phyloP scores from a whole-genome alignment of 2,329 filamentous ascomycete species.

The Grosmannia huntii region DNA sequence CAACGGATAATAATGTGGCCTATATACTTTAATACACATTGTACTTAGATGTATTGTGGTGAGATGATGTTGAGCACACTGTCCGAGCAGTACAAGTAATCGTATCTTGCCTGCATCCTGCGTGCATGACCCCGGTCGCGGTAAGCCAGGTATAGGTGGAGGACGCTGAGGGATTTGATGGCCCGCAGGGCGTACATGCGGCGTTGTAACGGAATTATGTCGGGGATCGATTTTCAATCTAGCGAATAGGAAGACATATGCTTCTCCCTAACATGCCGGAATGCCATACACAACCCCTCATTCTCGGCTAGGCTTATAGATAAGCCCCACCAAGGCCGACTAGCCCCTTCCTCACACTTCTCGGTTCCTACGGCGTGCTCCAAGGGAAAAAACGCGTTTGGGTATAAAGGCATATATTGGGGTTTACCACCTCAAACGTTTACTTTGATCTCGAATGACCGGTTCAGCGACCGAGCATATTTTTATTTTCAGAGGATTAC shows the following conservation, averaged over 20 bases:
- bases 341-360: not conserved
- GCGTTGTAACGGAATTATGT: slow-evolving; percentile 2
- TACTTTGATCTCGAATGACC: not conserved
- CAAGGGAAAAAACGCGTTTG: not conserved
- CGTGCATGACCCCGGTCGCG: not conserved
- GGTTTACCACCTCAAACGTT: not conserved
- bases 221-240: not conserved
- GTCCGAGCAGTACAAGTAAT: no score
- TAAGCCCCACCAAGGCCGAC: not conserved
- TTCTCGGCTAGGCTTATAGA: not conserved
- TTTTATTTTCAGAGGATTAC: not conserved
- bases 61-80: not conserved
- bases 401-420: not conserved
- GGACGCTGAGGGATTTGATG: not conserved
- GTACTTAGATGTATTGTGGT: not conserved
- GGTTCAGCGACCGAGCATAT: not conserved
- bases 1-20: not conserved
- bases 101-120: no score
- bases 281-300: not conserved
- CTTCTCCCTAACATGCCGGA: not conserved
- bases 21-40: not conserved
- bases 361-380: not conserved
- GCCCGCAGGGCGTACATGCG: not conserved
- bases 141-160: not conserved
- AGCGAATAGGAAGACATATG: not conserved